Conservation (phyloP, 495 filamentous ascomycete genomes). For the Daldinia bambusicola region DNA sequence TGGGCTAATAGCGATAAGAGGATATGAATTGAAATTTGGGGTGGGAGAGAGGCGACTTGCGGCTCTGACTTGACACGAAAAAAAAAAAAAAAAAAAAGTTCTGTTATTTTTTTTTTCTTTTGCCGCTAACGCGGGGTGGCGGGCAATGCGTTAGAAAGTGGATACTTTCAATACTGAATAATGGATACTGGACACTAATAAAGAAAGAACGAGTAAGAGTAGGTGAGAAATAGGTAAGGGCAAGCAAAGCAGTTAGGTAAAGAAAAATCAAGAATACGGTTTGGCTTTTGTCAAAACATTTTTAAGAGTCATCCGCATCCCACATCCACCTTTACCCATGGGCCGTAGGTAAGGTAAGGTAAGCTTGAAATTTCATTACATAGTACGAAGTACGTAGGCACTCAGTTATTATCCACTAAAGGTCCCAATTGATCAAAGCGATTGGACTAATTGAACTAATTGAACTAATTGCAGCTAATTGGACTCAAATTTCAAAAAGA, state of each 20-base stretch:
- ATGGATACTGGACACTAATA: slow-evolving; percentile 26
- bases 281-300: slow-evolving; percentile 6
- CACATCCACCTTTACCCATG: slow-evolving; percentile 1
- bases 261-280: slow-evolving; percentile 4
- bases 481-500: slow-evolving; percentile 29
- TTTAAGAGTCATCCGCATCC: slow-evolving; percentile 10
- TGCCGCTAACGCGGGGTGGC: slow-evolving; percentile 42
- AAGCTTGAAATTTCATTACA: slow-evolving; percentile 6
- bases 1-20: slow-evolving; percentile 42
- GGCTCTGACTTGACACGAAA: slow-evolving; percentile 12
- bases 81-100: slow-evolving; percentile 8
- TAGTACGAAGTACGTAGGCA: no score
- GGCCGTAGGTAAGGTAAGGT: no score
- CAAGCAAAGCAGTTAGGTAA: not conserved
- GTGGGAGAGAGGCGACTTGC: slow-evolving; percentile 30
- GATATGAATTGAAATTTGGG: slow-evolving; percentile 19
- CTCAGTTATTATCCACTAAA: not conserved
- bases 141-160: slow-evolving; percentile 24
- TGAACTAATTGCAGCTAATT: not conserved
- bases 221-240: slow-evolving; percentile 1
- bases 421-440: slow-evolving; percentile 43
- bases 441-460: slow-evolving; percentile 25
- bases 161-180: slow-evolving; percentile 27
- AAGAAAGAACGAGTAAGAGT: slow-evolving; percentile 10
- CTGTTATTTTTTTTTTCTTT: slow-evolving; percentile 35